These are phyloP conservation scores for Blastobotrys capitulatus DNA, from an alignment of 1,139 yeast species.

Conservation along the genomic window DNA sequence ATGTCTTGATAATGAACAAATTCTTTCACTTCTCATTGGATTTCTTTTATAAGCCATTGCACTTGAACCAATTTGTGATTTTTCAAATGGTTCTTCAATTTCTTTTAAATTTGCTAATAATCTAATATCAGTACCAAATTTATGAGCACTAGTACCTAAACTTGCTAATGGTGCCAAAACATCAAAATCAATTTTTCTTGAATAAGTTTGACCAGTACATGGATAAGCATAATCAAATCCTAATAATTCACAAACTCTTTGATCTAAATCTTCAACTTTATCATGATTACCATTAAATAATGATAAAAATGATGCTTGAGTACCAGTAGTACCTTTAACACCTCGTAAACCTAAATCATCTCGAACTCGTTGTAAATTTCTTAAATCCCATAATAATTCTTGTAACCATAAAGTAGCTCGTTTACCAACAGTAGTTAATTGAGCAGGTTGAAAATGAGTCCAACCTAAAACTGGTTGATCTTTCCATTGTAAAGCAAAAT, in stretches of 20 bases:
- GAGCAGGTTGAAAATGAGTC: slow-evolving; percentile 99
- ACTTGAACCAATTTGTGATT: slow-evolving; percentile 93
- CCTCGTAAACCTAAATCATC: slow-evolving; percentile 96
- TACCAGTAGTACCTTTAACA: slow-evolving; percentile 99
- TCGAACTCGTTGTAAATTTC: slow-evolving; percentile 94
- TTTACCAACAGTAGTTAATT: slow-evolving; percentile 96
- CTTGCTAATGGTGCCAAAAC: slow-evolving; percentile 90
- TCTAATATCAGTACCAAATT: slow-evolving; percentile 96
- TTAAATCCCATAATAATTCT: slow-evolving; percentile 94
- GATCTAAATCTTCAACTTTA: slow-evolving; percentile 87
- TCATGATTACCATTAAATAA: slow-evolving; percentile 96
- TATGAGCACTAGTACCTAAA: slow-evolving; percentile 94
- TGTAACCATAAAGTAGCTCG: slow-evolving; percentile 98
- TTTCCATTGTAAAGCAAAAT: slow-evolving; percentile 86
- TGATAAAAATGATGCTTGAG: slow-evolving; percentile 93
- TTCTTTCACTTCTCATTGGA: slow-evolving; percentile 99
- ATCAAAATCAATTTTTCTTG: slow-evolving; percentile 96
- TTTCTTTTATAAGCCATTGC: slow-evolving; percentile 99
- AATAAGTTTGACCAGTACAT: slow-evolving; percentile 96
- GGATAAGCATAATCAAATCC: slow-evolving; percentile 96
- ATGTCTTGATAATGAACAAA: slow-evolving; percentile 94
- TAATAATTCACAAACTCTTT: slow-evolving; percentile 83
- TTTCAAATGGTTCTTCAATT: slow-evolving; percentile 97
- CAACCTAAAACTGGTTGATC: slow-evolving; percentile 97
- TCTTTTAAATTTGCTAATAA: slow-evolving; percentile 94